Conservation (phyloP, 176 grass and related monocot genomes). For the Eragrostis curvula region DNA sequence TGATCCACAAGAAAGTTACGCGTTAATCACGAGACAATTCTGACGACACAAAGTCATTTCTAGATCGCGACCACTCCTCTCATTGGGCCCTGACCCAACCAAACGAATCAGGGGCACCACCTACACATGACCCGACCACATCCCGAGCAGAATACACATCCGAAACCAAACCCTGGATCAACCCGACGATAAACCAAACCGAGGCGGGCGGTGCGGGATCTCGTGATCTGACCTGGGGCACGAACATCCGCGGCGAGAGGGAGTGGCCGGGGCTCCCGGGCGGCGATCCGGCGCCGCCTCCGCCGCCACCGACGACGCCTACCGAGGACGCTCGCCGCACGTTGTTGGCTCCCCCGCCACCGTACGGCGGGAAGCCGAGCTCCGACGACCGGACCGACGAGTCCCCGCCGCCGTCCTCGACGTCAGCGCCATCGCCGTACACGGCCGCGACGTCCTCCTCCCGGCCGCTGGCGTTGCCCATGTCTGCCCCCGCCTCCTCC, state of each 20-base stretch:
- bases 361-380: conserved; percentile 48
- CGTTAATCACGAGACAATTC: conserved; percentile 28
- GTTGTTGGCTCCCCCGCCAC: conserved; percentile 39
- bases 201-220: conserved; percentile 24
- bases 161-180: conserved; percentile 17
- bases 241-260: conserved; percentile 96
- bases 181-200: conserved; percentile 34
- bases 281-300: conserved; percentile 47
- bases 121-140: conserved; percentile 28
- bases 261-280: conserved; percentile 77
- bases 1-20: conserved; percentile 12
- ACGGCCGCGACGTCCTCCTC: conserved; percentile 58
- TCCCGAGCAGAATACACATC: conserved; percentile 31
- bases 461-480: conserved; percentile 90
- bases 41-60: not conserved
- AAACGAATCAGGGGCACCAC: conserved; percentile 25
- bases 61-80: conserved; percentile 44
- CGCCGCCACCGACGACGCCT: conserved; percentile 26
- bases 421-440: conserved; percentile 56
- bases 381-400: conserved; percentile 61
- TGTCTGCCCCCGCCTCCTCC: conserved; percentile 37
- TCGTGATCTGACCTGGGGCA: conserved; percentile 85
- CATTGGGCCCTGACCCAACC: conserved; percentile 34
- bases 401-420: conserved; percentile 57
- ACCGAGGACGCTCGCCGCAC: conserved; percentile 48